Percentiles rank a stretch among this genome's conserved stretches.
Evolutionary conservation across 2,329 filamentous ascomycete genomes (phyloP).

Genomic region (Teratosphaeria pseudoeucalypti): DNA sequence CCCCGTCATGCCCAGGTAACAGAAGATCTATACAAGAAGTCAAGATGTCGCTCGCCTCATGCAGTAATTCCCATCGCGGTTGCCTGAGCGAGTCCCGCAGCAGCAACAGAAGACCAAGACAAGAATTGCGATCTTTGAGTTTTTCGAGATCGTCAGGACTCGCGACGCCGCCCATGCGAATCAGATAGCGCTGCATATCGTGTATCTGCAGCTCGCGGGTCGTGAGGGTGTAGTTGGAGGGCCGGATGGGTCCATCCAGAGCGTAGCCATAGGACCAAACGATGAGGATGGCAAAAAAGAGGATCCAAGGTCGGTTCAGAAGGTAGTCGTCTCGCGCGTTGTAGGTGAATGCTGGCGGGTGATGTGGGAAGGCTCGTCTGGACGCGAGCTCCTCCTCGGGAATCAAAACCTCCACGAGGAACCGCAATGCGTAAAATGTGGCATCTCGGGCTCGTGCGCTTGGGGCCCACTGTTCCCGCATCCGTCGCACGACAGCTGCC

Average conservation of each 20-base stretch:
- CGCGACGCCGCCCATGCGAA: slow-evolving; percentile 58
- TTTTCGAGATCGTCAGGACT: slow-evolving; percentile 68
- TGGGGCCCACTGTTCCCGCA: slow-evolving; percentile 83
- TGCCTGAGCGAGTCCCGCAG: slow-evolving; percentile 71
- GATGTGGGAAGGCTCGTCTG: slow-evolving; percentile 8
- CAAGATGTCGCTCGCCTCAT: slow-evolving; percentile 73
- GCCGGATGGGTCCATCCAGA: slow-evolving; percentile 59
- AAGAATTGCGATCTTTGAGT: slow-evolving; percentile 68
- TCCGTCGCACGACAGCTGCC: slow-evolving; percentile 65
- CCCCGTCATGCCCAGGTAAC: slow-evolving; percentile 13
- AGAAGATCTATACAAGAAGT: slow-evolving; percentile 67
- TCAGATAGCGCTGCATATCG: slow-evolving; percentile 72
- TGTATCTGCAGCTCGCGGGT: slow-evolving; percentile 56
- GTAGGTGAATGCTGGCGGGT: slow-evolving; percentile 46
- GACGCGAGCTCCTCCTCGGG: slow-evolving; percentile 39
- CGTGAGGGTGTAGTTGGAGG: slow-evolving; percentile 36
- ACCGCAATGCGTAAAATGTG: slow-evolving; percentile 82
- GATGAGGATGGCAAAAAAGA: slow-evolving; percentile 85
- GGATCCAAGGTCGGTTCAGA: slow-evolving; percentile 85
- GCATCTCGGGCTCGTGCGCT: slow-evolving; percentile 82
- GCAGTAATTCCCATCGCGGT: slow-evolving; percentile 82
- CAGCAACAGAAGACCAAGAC: slow-evolving; percentile 69
- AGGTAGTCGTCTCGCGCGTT: slow-evolving; percentile 79
- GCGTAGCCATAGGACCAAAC: slow-evolving; percentile 95
- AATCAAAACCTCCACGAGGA: slow-evolving; percentile 73